Base-by-base conservation (phyloP, 768 basidiomycete species). In the Mrakia hoshinonis region DNA sequence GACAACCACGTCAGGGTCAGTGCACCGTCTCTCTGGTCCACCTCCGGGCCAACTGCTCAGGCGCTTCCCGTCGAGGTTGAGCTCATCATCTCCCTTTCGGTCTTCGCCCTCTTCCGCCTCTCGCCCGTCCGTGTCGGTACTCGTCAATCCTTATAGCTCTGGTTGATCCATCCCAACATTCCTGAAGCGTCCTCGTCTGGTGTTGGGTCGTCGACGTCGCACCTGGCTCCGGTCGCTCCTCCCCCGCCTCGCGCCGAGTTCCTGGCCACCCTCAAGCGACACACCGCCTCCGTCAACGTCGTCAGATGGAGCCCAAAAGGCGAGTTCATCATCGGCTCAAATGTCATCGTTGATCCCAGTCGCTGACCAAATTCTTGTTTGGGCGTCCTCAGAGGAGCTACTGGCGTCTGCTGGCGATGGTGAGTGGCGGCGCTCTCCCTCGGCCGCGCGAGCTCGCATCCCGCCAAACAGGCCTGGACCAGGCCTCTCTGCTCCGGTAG, bases 401-500 rank as follows among this genome's bases (percentile, higher is more conserved):
- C 87, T 99, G 77, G 96, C 96, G 63, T 96, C 94, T 18, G 95
- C 96, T 60, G 96, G 96, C 65, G 96, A 99, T 82, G 94, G 94
- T 94, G 78, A 76, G 88, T 80, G 2, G 34, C 46, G 29, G 38
- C 2, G 72, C 48, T 10, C 15, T 60, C 60, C 46, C 72, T 65
- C 39, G 22, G 20, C 7, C 12, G 31, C 31, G 61, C 31, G 65
- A 10, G 69, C 47, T n/a, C n/a, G n/a, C n/a, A n/a, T n/a, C n/a
- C n/a, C n/a, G n/a, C n/a, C n/a, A n/a, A n/a, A n/a, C n/a, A n/a
- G n/a, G n/a, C n/a, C n/a, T n/a, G n/a, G n/a, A n/a, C n/a, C n/a
- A n/a, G n/a, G n/a, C n/a, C n/a, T n/a, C n/a, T n/a, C n/a, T n/a
- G n/a, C n/a, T n/a, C n/a, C n/a, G n/a, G n/a, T n/a, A n/a, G n/a